Base-by-base conservation (phyloP, 768 basidiomycete genomes). In the Tephrocybe sp. region DNA sequence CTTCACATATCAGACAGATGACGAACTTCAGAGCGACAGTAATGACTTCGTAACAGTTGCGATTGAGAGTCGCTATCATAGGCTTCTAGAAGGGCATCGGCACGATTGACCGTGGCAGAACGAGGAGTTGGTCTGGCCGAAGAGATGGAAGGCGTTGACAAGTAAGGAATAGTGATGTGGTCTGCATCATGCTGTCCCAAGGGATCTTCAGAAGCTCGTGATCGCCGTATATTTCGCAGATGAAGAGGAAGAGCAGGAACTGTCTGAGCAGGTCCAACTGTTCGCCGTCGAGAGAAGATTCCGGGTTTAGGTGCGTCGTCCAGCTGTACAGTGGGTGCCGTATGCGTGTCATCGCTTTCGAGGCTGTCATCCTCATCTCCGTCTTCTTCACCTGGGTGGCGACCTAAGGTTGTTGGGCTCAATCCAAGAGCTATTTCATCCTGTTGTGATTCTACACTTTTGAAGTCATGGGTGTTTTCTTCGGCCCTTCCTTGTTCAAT, bases 401-500 rank as follows among this genome's bases (percentile, higher is more conserved):
- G 52, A 44, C 62, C 58, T 36, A 51, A 51, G 32, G 43, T 49
- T 22, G 54, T 57, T 6, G 64, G 59, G 43, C 52, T 51, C 39
- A 58, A 57, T 49, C 59, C 61, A 51, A 53, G 62, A 42, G 69
- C 65, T 41, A 71, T 60, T 14, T 77, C 78, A 35, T 80, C 78
- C 36, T 75, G 74, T 6, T 68, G 67, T 12, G 69, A 60, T 56
- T 82, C 75, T 19, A 82, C 61, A 54, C 80, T 80, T 62, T 73
- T 77, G 17, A 74, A 64, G 49, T 75, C 71, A 49, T 68, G 65
- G 1, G 72, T 74, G n/a, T 78, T 76, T 47, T 88, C 85, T 53
- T 87, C 84, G 45, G 78, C 74, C 14, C 92, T 77, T 1, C 95
- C 95, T 69, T 98, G 96, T 57, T 92, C 92, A 44, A 98, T 71